Conservation (phyloP, 441 rosid species). For the Macaranga tanarius region DNA sequence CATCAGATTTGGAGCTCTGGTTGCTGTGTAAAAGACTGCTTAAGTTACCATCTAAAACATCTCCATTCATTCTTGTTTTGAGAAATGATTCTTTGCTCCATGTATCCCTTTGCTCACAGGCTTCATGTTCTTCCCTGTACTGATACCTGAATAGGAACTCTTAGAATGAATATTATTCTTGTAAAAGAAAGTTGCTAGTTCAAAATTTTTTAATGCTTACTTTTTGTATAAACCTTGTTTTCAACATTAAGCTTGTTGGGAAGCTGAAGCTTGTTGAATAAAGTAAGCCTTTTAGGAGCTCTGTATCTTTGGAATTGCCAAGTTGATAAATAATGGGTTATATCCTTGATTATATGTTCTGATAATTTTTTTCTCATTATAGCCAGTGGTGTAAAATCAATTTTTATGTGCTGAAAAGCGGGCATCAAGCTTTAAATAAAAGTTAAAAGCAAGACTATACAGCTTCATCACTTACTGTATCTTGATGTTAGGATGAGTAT, state of each 20-base stretch:
- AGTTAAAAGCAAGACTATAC: not conserved
- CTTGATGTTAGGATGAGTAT: too few species aligned
- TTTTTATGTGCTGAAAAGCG: not conserved
- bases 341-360: not conserved
- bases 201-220: constrained; percentile 24
- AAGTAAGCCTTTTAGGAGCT: constrained; percentile 29
- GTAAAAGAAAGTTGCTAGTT: constrained; percentile 36
- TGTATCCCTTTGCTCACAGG: constrained; percentile 28
- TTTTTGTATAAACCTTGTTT: constrained; percentile 25
- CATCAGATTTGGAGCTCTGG: constrained; percentile 32
- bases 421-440: too few species aligned
- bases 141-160: constrained; percentile 20
- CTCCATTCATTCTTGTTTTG: constrained; percentile 30
- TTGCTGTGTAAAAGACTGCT: constrained; percentile 28
- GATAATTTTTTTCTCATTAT: not conserved
- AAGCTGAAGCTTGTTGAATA: constrained; percentile 30
- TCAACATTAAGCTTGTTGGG: constrained; percentile 4
- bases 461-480: too few species aligned
- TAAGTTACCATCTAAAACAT: constrained; percentile 27
- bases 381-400: not conserved
- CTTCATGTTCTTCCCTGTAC: constrained; percentile 24
- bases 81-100: constrained; percentile 33
- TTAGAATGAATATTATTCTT: constrained; percentile 23
- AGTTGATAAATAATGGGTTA: not conserved
- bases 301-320: constrained; percentile 1